Evolutionary conservation across 2,329 filamentous ascomycete genomes (phyloP).

Genomic region (Colletotrichum phormii): DNA sequence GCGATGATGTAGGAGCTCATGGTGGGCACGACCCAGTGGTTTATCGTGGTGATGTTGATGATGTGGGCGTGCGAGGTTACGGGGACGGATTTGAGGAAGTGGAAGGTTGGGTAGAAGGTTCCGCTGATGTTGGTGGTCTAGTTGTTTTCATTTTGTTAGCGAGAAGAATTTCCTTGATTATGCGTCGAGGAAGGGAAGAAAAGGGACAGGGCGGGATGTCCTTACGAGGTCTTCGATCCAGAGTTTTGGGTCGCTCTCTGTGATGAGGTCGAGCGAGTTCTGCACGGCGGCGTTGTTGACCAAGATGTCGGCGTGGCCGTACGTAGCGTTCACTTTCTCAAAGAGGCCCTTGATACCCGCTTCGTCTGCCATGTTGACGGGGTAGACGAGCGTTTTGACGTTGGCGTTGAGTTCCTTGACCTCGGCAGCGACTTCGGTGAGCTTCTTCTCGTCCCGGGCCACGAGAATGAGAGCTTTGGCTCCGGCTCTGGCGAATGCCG

Average conservation of each 20-base stretch:
- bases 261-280: not conserved
- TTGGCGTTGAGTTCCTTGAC: constrained; percentile 43
- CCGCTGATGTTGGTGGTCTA: constrained; percentile 53
- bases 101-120: constrained; percentile 47
- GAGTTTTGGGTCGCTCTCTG: not conserved
- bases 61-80: constrained; percentile 36
- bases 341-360: constrained; percentile 43
- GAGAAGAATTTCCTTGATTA: not conserved
- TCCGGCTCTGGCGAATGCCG: constrained; percentile 38
- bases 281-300: constrained; percentile 53
- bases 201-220: no score
- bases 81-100: constrained; percentile 36
- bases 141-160: not conserved
- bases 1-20: constrained; percentile 44
- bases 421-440: constrained; percentile 46
- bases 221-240: constrained; percentile 12
- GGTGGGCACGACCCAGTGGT: constrained; percentile 34
- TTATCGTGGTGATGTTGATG: constrained; percentile 42
- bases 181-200: not conserved
- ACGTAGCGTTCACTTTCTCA: constrained; percentile 44
- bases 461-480: constrained; percentile 41
- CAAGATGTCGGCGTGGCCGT: constrained; percentile 56
- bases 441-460: constrained; percentile 48
- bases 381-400: constrained; percentile 22
- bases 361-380: constrained; percentile 1